A percentile compares a stretch with the other conserved stretches of the same genome.
Conservation (phyloP, 768 basidiomycete genomes). For the Cystobasidium onofrii region DNA sequence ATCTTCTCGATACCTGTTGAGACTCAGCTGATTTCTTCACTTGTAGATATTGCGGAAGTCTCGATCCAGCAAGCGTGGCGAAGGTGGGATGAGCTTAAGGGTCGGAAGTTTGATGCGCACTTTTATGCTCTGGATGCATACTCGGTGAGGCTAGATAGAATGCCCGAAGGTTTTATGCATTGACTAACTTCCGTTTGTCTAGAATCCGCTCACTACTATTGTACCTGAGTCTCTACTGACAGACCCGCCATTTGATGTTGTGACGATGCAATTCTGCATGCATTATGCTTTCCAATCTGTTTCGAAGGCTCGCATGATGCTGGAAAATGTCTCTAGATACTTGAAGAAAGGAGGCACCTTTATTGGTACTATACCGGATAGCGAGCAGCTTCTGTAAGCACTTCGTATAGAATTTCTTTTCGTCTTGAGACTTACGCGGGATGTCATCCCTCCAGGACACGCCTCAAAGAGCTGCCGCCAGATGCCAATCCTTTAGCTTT, state of each 20-base stretch:
- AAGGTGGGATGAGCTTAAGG: constrained; percentile 55
- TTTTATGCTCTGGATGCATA: constrained; percentile 90
- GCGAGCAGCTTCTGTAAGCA: constrained; percentile 69
- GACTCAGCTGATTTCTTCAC: not conserved
- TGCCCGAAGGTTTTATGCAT: not conserved
- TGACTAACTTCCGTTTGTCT: not conserved
- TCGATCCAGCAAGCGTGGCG: constrained; percentile 79
- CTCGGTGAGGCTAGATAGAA: constrained; percentile 46
- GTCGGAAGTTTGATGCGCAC: constrained; percentile 60
- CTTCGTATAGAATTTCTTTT: not conserved
- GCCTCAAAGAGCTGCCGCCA: constrained; percentile 61
- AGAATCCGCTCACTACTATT: constrained; percentile 60
- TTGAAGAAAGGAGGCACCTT: constrained; percentile 80
- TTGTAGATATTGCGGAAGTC: constrained; percentile 78
- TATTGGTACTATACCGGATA: constrained; percentile 93
- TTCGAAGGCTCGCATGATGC: constrained; percentile 79
- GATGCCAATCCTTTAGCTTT: constrained; percentile 66
- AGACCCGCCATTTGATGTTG: constrained; percentile 70
- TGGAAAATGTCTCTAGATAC: constrained; percentile 74
- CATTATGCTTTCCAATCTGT: constrained; percentile 96
- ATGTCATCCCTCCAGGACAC: constrained; percentile 51
- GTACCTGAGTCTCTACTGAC: constrained; percentile 48
- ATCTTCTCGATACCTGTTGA: not conserved
- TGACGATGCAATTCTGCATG: constrained; percentile 99
- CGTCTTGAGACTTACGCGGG: not conserved